A percentile compares a stretch with the other conserved stretches of the same genome.
phyloP scores from a whole-genome alignment of 208 protist genomes.

The Leishmania tarentolae region DNA sequence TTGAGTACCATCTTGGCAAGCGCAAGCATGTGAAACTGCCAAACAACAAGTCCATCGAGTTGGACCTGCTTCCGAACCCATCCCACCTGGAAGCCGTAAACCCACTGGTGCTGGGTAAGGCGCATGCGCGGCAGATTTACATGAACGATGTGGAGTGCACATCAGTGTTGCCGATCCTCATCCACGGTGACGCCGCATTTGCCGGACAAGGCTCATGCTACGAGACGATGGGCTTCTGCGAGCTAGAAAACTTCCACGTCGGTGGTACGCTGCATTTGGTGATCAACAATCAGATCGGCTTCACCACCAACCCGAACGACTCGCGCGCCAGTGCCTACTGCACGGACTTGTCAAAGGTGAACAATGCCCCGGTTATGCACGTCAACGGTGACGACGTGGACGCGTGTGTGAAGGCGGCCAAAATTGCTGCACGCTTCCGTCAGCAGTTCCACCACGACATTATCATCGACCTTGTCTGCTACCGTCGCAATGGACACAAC shows the following conservation, averaged over 20 bases:
- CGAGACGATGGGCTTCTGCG: constrained; percentile 95
- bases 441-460: constrained; percentile 95
- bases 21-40: constrained; percentile 63
- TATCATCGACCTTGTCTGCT: constrained; percentile 98
- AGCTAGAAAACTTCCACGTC: constrained; percentile 94
- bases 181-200: constrained; percentile 98
- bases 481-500: constrained; percentile 97
- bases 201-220: constrained; percentile 97
- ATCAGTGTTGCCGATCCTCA: constrained; percentile 85
- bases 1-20: constrained; percentile 98
- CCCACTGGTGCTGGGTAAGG: constrained; percentile 97
- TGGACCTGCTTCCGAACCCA: constrained; percentile 98
- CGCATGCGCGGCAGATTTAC: constrained; percentile 93
- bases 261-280: constrained; percentile 99
- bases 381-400: constrained; percentile 98
- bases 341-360: constrained; percentile 96
- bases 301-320: constrained; percentile 96
- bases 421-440: constrained; percentile 92
- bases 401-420: constrained; percentile 89
- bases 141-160: constrained; percentile 74
- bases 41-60: constrained; percentile 88
- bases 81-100: constrained; percentile 99
- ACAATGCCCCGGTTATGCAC: constrained; percentile 96
- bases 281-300: constrained; percentile 99
- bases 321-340: constrained; percentile 95